Base-by-base conservation (phyloP, 1,139 yeast genomes). In the Candida buenavistaensis region DNA sequence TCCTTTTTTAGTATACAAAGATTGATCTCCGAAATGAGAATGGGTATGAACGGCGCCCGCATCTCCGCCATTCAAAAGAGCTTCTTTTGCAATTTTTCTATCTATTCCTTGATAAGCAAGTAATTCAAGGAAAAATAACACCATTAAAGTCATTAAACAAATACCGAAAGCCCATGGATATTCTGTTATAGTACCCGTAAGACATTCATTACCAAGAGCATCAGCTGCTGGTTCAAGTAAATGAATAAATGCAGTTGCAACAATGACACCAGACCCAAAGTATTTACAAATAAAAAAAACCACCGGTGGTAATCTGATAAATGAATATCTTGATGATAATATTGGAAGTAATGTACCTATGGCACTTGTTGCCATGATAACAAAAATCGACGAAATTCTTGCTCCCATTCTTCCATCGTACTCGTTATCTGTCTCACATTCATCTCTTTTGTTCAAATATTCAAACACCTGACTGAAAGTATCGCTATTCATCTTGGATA, bases 241-340 rank as follows among this genome's bases (percentile, higher is more conserved):
- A 60, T 89, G 97, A 38, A 89, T 81, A 50, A 87, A 83, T 0
- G 95, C 89, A 1, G 96, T 89, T 1, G 96, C 92, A 7, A 88
- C 71, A 52, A 89, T 89, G 33, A 89, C 96, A 33, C 97, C 97
- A 1, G 95, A 82, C 41, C 97, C 97, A 55, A 89, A 88, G 64
- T 76, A 86, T 52, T 85, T 86, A 36, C 89, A 85, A 28, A 81
- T 62, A 51, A 84, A 78, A 52, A 79, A 87, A 37, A 80, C 73
- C 77, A 79, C 71, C 12, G 68, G 53, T 2, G 82, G 89, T 46
- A 81, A 51, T 42, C 71, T 63, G 30, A 80, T 62, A 47, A 68
- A 67, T 3, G 80, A 74, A 51, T 71, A 72, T 43, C 61, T 65
- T 15, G 84, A 76, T 1, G 83, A 67, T 21, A 81, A 50, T 4